phyloP scores from a whole-genome alignment of 495 filamentous ascomycete species.

The Daldinia bambusicola region DNA sequence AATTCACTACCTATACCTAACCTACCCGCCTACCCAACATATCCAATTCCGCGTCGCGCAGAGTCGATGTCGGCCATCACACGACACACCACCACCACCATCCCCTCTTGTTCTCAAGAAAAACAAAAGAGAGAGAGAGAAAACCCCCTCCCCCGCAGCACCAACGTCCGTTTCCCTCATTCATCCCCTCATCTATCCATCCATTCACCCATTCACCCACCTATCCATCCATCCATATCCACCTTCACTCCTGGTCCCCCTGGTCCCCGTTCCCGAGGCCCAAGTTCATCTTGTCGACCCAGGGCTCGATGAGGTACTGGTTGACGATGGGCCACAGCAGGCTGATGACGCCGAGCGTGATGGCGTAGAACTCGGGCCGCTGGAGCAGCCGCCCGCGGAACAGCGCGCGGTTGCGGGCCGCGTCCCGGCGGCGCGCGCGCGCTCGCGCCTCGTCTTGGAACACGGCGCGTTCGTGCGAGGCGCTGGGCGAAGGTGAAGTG shows the following conservation, averaged over 20 bases:
- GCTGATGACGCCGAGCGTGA: constrained; percentile 31
- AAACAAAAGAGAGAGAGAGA: too few species aligned
- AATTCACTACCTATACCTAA: neutral
- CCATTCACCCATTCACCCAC: neutral
- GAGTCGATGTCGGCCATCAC: neutral
- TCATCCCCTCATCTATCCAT: neutral
- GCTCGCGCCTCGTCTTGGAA: constrained; percentile 40
- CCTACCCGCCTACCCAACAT: neutral
- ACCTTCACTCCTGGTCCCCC: neutral
- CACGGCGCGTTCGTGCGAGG: constrained; percentile 40
- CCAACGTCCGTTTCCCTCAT: neutral
- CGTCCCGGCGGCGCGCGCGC: constrained; percentile 36
- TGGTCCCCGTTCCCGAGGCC: neutral
- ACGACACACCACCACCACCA: neutral
- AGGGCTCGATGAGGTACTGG: constrained; percentile 33
- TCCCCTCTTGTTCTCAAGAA: too few species aligned
- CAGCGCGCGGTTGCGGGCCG: constrained; percentile 35
- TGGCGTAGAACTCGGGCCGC: constrained; percentile 40
- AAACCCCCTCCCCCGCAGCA: too few species aligned
- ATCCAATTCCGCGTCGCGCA: neutral
- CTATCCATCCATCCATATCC: neutral
- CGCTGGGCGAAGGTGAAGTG: too few species aligned
- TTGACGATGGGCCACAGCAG: constrained; percentile 33
- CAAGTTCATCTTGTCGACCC: neutral
- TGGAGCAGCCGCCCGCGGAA: constrained; percentile 31